Evolutionary conservation across 2,329 filamentous ascomycete genomes (phyloP).

Genomic region (Aspergillus jensenii): DNA sequence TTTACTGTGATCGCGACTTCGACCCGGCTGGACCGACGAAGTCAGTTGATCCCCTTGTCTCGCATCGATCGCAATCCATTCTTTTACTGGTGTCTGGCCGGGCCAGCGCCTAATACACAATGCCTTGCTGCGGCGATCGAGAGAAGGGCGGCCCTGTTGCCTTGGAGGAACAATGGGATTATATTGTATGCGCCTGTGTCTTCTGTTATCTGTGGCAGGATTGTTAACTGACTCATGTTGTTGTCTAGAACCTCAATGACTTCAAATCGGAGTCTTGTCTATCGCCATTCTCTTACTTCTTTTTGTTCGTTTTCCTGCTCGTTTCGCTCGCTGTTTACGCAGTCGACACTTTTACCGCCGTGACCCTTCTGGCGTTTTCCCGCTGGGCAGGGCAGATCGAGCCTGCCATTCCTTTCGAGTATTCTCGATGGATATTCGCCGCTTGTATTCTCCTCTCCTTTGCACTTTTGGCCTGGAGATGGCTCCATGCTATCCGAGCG

Average conservation of each 20-base stretch:
- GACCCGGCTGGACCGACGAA: constrained; percentile 37
- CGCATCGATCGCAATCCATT: constrained; percentile 7
- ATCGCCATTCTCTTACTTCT: constrained; percentile 75
- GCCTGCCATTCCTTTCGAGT: constrained; percentile 71
- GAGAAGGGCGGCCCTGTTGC: constrained; percentile 62
- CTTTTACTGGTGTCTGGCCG: constrained; percentile 23
- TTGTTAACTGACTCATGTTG: constrained; percentile 6
- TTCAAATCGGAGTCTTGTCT: constrained; percentile 82
- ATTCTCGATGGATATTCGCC: constrained; percentile 94
- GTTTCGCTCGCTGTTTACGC: constrained; percentile 81
- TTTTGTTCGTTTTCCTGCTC: constrained; percentile 76
- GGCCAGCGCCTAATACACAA: constrained; percentile 43
- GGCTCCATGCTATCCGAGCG: constrained; percentile 74
- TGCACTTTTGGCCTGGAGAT: constrained; percentile 76
- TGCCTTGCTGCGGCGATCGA: constrained; percentile 65
- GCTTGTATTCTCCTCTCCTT: constrained; percentile 90
- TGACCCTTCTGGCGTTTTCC: constrained; percentile 87
- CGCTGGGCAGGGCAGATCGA: constrained; percentile 83
- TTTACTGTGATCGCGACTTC: constrained; percentile 26
- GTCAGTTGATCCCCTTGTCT: constrained; percentile 17
- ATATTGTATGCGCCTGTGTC: constrained; percentile 63
- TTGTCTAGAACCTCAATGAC: constrained; percentile 59
- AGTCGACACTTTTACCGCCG: constrained; percentile 88
- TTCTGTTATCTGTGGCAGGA: no score
- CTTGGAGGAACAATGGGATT: constrained; percentile 92